Base-by-base conservation (phyloP, 2,329 filamentous ascomycete species). In the Lachnellula willkommii region DNA sequence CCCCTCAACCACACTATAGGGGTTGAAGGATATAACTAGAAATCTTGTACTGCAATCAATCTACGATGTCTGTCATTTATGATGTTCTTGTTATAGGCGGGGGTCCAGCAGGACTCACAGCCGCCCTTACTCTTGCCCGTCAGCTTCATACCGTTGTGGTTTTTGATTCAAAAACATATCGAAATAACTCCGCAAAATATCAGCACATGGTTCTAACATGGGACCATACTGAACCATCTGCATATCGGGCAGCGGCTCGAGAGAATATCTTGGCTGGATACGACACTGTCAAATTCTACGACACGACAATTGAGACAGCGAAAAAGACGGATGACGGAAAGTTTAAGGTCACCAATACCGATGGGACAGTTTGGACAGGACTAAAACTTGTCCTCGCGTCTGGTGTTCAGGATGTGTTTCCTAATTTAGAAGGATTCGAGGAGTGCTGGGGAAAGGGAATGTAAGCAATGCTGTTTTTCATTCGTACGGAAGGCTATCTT, bases 381-480 rank as follows among this genome's bases (percentile, higher is more conserved):
- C n/a, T n/a, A 47, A 84, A 80, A 57, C 52, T 87, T 1, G 75
- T 82, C 0, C 67, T 87, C 0, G 82, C 79, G 0, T 80, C 71
- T 0, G 83, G 83, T 0, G 72, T 79, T 0, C 67, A 64, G 24
- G 83, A 86, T 59, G 60, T 80, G 0, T 64, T 78, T 35, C 78
- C 77, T 0, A 71, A 77, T 14, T 77, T 84, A 2, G 64, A 72
- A 2, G 82, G 83, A 0, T 85, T 81, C 58, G 71, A 60, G 0
- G 77, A 83, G 42, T 78, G 77, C 53, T 86, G 80, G 80, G 77
- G 72, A 5, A 52, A 46, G 7, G 32, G 50, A 37, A 60, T 61
- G 58, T 58, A n/a, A n/a, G n/a, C n/a, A n/a, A n/a, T n/a, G n/a
- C n/a, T n/a, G n/a, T n/a, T n/a, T n/a, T n/a, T n/a, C n/a, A n/a